These are phyloP conservation scores for Apiospora saccharicola DNA, from an alignment of 2,329 filamentous ascomycete species.

Conservation along the genomic window DNA sequence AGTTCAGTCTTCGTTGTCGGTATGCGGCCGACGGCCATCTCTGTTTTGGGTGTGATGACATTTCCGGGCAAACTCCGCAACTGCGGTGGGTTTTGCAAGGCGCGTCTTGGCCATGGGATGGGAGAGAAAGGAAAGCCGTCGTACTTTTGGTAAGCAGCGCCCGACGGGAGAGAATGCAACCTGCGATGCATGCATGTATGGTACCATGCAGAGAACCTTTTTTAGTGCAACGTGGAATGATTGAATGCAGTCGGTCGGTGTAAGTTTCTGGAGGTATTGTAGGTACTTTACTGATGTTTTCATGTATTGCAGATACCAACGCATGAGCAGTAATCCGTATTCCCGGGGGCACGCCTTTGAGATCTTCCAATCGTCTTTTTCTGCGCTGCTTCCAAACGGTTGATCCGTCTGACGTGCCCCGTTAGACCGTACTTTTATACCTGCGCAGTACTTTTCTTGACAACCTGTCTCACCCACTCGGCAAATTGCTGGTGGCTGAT, in stretches of 20 bases:
- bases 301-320: no score
- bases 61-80: not conserved
- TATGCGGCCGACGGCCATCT: not conserved
- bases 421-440: not conserved
- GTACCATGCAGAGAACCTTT: not conserved
- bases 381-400: not conserved
- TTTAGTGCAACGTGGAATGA: not conserved
- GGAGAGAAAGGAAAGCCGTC: not conserved
- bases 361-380: no score
- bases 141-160: not conserved
- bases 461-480: not conserved
- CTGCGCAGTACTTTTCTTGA: conserved; percentile 1
- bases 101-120: not conserved
- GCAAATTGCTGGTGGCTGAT: not conserved
- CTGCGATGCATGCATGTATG: not conserved
- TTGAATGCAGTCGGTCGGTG: not conserved
- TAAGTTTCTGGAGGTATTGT: not conserved
- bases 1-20: not conserved
- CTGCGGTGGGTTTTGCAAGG: not conserved
- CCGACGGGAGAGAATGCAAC: not conserved
- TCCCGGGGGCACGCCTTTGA: no score
- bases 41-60: not conserved
- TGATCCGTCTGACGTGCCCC: not conserved
- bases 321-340: no score
- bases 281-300: no score